Base-by-base conservation (phyloP, 2,329 filamentous ascomycete species). In the Tolypocladium guangdongense region DNA sequence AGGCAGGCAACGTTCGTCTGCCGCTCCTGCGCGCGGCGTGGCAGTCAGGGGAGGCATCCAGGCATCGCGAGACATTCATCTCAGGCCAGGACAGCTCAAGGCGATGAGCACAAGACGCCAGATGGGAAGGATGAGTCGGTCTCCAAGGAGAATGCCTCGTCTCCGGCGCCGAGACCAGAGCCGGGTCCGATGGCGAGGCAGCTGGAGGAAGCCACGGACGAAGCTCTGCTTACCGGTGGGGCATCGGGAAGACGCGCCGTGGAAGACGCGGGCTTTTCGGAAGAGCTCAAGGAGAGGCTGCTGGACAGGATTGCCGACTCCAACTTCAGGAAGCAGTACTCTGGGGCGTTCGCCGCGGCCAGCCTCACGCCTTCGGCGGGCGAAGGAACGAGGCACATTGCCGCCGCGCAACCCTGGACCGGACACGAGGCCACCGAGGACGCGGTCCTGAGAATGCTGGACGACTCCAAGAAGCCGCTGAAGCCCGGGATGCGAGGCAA, bases 391-490 rank as follows among this genome's bases (percentile, higher is more conserved):
- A 78, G 82, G 55, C 80, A 86, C 50, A 79, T 84, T 37, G 89
- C 89, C 1, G 75, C 78, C 0, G 81, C 84, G 7, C 71, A 78
- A 54, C 78, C 86, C 1, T 99, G 93, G 93, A 83, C 80, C 0
- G 93, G 92, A 2, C 75, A 79, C 14, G 93, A 97, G 69, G 75
- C 74, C 6, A 71, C 86, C 1, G 81, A 85, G 60, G 90, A 96
- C 66, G 78, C 86, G 0, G 84, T 90, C 24, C 72, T 95, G 49
- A 83, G 93, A 35, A 97, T 97, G 87, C 70, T 93, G 12, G 80
- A 88, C 54, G 90, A 95, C 64, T 80, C 88, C 30, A 82, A 81
- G 55, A 90, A 90, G 63, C 87, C 86, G 0, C 72, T 95, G 49
- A 70, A 66, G 16, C 74, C 74, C 4, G 72, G 68, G 0, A 61